Base-by-base conservation (phyloP, 73 alveolate genomes). In the Paraurostyla sp. region DNA sequence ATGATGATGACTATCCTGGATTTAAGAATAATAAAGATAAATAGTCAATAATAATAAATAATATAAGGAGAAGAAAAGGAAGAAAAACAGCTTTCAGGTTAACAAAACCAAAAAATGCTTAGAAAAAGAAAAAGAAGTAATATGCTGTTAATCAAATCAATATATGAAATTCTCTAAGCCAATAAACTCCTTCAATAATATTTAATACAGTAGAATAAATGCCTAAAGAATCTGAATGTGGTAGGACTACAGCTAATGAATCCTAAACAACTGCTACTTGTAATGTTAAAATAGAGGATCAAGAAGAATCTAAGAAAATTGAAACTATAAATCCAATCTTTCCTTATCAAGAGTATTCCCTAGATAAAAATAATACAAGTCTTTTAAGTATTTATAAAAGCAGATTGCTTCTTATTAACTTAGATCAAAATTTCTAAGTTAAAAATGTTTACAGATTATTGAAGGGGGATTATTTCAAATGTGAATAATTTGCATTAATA, bases 81-180 rank as follows among this genome's bases (percentile, higher is more conserved):
- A 65, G 82, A 38, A 65, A 65, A 35, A 65, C 82, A 65, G 56
- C 82, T 2, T 65, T 65, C 25, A 65, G 82, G 41, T 22, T 65
- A 3, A 65, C 82, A 6, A 65, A 65, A 38, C 11, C 16, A 25
- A 65, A 65, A 22, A 58, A 58, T 13, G 25, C 50, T 13, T 32
- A 18, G 16, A 65, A 65, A 40, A 11, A 33, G 16, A 65, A 38
- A 36, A 65, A 65, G 42, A 65, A 65, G 41, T 38, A 56, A 0
- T 65, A 65, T 38, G 58, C 59, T 15, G 7, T 38, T 13, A 38
- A 38, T 22, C 41, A 65, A 30, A 11, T 65, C 32, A 3, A 13
- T 9, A 18, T 30, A n/a, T 4, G 82, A 40, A 7, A 65, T 15
- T 3, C 60, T 22, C 33, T 65, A 35, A 65, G 82, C 38, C 25